Evolutionary conservation across 768 basidiomycete genomes (phyloP), one percentile per base, ranked within the genome.

Genomic region (Naganishia onofrii): DNA sequence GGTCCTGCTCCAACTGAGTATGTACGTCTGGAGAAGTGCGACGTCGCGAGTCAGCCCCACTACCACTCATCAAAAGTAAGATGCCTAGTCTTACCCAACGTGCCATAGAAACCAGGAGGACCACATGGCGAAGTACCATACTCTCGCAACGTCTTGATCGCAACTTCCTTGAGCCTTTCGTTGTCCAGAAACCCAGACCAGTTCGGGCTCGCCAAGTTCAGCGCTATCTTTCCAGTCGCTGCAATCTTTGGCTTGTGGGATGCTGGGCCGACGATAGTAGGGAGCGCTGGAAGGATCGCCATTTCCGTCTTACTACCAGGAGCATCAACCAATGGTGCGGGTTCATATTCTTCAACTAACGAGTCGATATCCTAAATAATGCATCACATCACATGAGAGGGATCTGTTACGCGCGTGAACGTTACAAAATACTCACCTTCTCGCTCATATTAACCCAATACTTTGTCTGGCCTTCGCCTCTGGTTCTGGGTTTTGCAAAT

Each of bases 31-130:
- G 12, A 21, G 15, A n/a, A 34, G 48, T 0, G 55, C 23, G 17
- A 38, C 12, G n/a, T 38, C 36, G 48, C 36, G 29, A 32, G n/a
- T 28, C 34, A 23, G 52, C 44, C 68, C 4, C 19, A 23, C 3
- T 51, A 21, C 4, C 19, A 23, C 3, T 51, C 3, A n/a, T 51
- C n/a, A 46, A 7, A 26, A 15, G 34, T 2, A 26, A 48, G 7
- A 17, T 48, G 7, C 5, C 10, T n/a, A 38, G 42, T 83, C 89
- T 68, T 71, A 94, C 93, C 94, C 54, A 96, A 84, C 1, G 91
- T 95, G 17, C 95, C 95, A 79, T 98, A 98, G 83, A 99, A 99
- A 13, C 93, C 93, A 32, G 93, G 89, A 46, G 96, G 96, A 1
- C 95, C 95, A 77, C 96, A 99, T 72, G 90, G 91, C 9, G 94